phyloP scores from a whole-genome alignment of 257 asterid genomes.

The Cinchona pubescens region DNA sequence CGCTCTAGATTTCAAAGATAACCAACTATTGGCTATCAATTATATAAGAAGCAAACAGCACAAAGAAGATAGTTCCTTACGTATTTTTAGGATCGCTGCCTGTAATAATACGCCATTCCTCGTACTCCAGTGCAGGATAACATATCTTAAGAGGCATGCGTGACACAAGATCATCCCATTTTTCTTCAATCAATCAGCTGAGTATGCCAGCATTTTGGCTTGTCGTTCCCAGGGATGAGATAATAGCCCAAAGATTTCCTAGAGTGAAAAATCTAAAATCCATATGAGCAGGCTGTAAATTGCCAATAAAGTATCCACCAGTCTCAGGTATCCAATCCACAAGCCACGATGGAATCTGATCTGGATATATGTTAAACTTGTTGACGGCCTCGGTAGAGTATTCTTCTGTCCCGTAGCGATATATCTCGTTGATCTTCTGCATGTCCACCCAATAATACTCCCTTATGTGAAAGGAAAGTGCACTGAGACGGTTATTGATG shows the following conservation, averaged over 20 bases:
- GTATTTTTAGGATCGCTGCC: constrained; percentile 53
- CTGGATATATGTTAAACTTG: constrained; percentile 77
- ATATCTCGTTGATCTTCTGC: constrained; percentile 61
- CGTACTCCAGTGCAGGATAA: constrained; percentile 40
- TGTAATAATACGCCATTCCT: constrained; percentile 45
- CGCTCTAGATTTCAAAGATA: background rate
- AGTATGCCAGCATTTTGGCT: constrained; percentile 35
- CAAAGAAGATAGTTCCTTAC: constrained; percentile 22
- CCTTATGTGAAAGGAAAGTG: constrained; percentile 65
- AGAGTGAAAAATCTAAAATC: constrained; percentile 44
- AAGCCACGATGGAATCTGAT: constrained; percentile 46
- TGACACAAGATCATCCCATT: constrained; percentile 43
- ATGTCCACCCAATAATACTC: constrained; percentile 70
- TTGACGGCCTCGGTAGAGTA: constrained; percentile 64
- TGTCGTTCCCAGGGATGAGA: constrained; percentile 36
- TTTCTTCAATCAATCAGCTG: constrained; percentile 34
- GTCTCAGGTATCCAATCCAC: constrained; percentile 43
- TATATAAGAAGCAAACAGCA: background rate
- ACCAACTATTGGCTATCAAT: background rate
- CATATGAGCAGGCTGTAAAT: constrained; percentile 49
- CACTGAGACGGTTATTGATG: constrained; percentile 60
- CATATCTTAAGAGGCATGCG: constrained; percentile 44
- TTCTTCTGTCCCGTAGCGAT: constrained; percentile 69
- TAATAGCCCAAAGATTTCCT: constrained; percentile 45
- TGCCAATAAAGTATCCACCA: constrained; percentile 43